A percentile compares a stretch with the other conserved stretches of the same genome.
Evolutionary conservation across 1,284 basidiomycete genomes (phyloP).

Genomic region (Bjerkandera adusta): DNA sequence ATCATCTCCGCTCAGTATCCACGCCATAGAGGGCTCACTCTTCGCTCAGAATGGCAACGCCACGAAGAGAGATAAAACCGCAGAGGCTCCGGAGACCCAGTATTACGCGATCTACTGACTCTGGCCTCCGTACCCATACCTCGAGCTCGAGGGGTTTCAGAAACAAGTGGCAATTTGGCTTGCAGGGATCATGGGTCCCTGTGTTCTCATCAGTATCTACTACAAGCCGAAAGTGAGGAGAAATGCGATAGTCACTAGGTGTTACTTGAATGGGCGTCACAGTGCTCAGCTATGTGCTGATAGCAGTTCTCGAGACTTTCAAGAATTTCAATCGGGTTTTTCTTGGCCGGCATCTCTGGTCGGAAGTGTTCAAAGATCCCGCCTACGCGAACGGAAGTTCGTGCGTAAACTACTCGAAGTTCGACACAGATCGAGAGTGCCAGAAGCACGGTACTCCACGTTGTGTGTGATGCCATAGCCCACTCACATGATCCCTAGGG

Average conservation of each 20-base stretch:
- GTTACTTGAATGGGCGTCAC: slow-evolving; percentile 22
- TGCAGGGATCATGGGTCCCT: slow-evolving; percentile 48
- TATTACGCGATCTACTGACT: too few species aligned
- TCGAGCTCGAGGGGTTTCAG: slow-evolving; percentile 48
- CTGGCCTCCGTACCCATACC: slow-evolving; percentile 55
- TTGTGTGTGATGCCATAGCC: slow-evolving; percentile 7
- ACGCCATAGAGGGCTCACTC: too few species aligned
- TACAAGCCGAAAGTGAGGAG: slow-evolving; percentile 66
- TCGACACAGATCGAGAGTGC: slow-evolving; percentile 40
- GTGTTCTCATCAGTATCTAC: slow-evolving; percentile 51
- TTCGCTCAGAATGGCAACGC: too few species aligned
- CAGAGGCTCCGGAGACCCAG: too few species aligned
- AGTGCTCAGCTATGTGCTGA: too few species aligned
- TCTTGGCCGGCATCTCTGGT: slow-evolving; percentile 67
- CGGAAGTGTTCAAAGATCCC: slow-evolving; percentile 44
- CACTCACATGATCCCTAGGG: slow-evolving; percentile 36
- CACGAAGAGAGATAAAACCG: too few species aligned
- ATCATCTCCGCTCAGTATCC: too few species aligned
- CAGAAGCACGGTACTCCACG: slow-evolving; percentile 40
- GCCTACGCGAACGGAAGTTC: too few species aligned
- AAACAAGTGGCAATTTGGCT: slow-evolving; percentile 59
- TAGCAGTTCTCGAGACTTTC: slow-evolving; percentile 49
- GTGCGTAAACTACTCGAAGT: slow-evolving; percentile 52
- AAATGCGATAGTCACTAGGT: neutral
- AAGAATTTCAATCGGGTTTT: slow-evolving; percentile 40